Evolutionary conservation across 352 stramenopile genomes (phyloP).

Genomic region (Pythium plurisporium): DNA sequence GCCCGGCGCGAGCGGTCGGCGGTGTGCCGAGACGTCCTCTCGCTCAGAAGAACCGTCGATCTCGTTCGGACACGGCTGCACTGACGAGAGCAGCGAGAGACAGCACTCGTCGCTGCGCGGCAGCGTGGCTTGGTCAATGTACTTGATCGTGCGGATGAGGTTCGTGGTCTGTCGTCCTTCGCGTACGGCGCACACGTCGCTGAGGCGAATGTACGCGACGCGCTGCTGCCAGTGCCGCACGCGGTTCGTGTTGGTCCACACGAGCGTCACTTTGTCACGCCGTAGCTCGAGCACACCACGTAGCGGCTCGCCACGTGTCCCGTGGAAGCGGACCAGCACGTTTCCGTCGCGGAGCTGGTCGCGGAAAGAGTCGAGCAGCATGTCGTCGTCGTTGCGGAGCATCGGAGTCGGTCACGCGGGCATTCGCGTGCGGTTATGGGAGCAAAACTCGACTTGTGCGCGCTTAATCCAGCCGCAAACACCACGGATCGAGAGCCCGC

Average conservation of each 20-base stretch:
- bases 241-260: slow-evolving; percentile 47
- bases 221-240: slow-evolving; percentile 28
- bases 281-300: slow-evolving; percentile 52
- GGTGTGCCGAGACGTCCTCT: neutral
- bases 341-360: slow-evolving; percentile 59
- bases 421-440: neutral
- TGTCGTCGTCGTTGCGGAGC: slow-evolving; percentile 26
- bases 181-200: slow-evolving; percentile 54
- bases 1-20: neutral
- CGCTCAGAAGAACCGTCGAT: neutral
- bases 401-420: neutral
- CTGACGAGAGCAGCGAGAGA: slow-evolving; percentile 41
- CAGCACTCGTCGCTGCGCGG: slow-evolving; percentile 61
- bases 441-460: slow-evolving; percentile 6
- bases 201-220: slow-evolving; percentile 31
- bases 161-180: slow-evolving; percentile 72
- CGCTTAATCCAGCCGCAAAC: neutral
- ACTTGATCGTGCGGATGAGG: slow-evolving; percentile 83
- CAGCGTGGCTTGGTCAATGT: slow-evolving; percentile 40
- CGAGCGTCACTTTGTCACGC: slow-evolving; percentile 57
- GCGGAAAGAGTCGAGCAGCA: slow-evolving; percentile 40
- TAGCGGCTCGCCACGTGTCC: slow-evolving; percentile 38
- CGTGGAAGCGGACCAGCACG: slow-evolving; percentile 48
- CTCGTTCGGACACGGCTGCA: neutral
- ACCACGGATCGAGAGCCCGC: neutral